phyloP scores from a whole-genome alignment of 495 filamentous ascomycete genomes.

The Amniculicola lignicola region DNA sequence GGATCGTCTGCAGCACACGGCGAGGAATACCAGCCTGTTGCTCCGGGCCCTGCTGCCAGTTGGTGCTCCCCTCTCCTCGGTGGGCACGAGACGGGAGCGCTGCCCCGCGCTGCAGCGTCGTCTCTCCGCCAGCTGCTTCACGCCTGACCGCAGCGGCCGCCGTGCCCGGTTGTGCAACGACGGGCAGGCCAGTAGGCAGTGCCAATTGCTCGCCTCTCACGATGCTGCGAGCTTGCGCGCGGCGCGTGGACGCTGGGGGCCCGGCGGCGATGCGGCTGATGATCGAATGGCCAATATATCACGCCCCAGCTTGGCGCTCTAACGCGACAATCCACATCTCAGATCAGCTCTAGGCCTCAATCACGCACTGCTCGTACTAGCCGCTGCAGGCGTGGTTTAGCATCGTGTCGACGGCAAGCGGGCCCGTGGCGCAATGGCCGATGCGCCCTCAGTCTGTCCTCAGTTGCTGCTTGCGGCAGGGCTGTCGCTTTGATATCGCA shows the following conservation, averaged over 20 bases:
- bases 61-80: background rate
- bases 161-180: background rate
- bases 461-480: constrained; percentile 24
- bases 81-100: constrained; percentile 17
- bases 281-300: constrained; percentile 30
- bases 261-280: constrained; percentile 30
- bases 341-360: constrained; percentile 35
- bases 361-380: constrained; percentile 25
- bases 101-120: background rate
- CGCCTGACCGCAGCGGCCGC: background rate
- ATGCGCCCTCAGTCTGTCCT: constrained; percentile 20
- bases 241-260: background rate
- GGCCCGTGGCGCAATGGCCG: constrained; percentile 29
- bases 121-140: background rate
- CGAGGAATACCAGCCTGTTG: constrained; percentile 14
- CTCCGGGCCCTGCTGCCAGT: no score
- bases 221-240: background rate
- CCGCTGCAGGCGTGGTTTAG: constrained; percentile 31
- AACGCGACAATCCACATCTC: constrained; percentile 31
- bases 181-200: background rate
- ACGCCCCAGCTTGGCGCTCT: constrained; percentile 21
- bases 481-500: constrained; percentile 24
- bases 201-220: background rate
- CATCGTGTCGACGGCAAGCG: constrained; percentile 19
- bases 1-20: constrained; percentile 23